These are phyloP conservation scores for Colletotrichum orbiculare DNA, from an alignment of 2,329 filamentous ascomycete species.

Conservation along the genomic window DNA sequence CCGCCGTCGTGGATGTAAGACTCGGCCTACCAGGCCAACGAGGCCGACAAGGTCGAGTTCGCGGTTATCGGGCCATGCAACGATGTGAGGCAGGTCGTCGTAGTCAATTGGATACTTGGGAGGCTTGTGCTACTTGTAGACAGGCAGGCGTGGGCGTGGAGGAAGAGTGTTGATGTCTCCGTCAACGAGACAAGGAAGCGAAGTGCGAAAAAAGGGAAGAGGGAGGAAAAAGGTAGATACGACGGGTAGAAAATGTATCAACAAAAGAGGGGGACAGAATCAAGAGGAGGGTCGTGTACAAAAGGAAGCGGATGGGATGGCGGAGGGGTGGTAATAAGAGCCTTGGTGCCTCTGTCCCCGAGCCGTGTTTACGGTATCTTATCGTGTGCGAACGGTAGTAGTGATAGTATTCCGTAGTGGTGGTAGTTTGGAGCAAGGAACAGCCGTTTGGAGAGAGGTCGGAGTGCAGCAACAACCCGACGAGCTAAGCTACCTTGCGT, in stretches of 20 bases:
- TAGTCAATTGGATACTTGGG: conserved; percentile 13
- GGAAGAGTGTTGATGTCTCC: conserved; percentile 10
- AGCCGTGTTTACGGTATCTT: conserved; percentile 14
- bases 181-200: conserved; percentile 27
- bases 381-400: conserved; percentile 3
- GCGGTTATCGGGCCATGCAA: conserved; percentile 36
- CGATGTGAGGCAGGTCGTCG: conserved; percentile 16
- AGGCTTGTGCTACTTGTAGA: neutral
- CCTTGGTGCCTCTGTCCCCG: no score
- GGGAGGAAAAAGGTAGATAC: conserved; percentile 2
- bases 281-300: conserved; percentile 3
- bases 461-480: conserved; percentile 26
- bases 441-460: conserved; percentile 23
- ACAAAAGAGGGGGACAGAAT: conserved; percentile 7
- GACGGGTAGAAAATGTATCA: conserved; percentile 6
- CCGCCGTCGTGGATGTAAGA: conserved; percentile 18
- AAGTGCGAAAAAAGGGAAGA: neutral
- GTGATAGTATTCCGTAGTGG: conserved; percentile 3
- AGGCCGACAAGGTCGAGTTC: conserved; percentile 36
- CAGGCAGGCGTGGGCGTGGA: conserved; percentile 10
- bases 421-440: conserved; percentile 24
- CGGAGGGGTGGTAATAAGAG: conserved; percentile 33
- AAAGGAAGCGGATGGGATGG: conserved; percentile 22
- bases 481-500: conserved; percentile 20
- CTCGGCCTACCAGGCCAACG: conserved; percentile 32